Base-by-base conservation (phyloP, 148 eudicot genomes). In the Rhododendron kiyosumense region DNA sequence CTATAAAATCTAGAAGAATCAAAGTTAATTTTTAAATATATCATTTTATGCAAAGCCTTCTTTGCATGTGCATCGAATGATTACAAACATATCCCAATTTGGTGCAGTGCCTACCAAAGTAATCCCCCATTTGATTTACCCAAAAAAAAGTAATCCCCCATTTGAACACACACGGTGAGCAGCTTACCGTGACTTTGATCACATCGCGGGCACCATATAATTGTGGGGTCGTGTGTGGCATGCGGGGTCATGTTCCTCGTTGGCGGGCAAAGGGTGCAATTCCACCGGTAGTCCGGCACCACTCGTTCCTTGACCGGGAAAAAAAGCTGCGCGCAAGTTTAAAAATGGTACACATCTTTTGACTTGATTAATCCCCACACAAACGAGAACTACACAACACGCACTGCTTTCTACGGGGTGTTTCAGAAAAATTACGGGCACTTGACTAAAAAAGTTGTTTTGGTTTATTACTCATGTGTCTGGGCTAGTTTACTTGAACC, bases 401-500 rank as follows among this genome's bases (percentile, higher is more conserved):
- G 38, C 36, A 71, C 38, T 71, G 76, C 36, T 71, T 10, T 65
- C 73, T 14, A n/a, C n/a, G n/a, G n/a, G n/a, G n/a, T n/a, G 3
- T 12, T 13, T 69, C 75, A 1, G 75, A 30, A 6, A 69, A 3
- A 30, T n/a, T 8, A 63, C 2, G 30, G 14, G 28, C 10, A 0
- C 14, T 65, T 65, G 73, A 65, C 73, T 7, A 63, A 63, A 63
- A 63, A 7, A 4, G 69, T 28, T 24, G 10, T 52, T 52, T 52
- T 13, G 5, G 13, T 52, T 15, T 13, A 52, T 45, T 45, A 45
- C 48, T 45, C 6, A 5, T 0, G 6, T 38, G 6, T 38, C 6
- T 2, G 49, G 49, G 0, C 12, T 0, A 1, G 24, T 20, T 57
- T 18, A 3, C 1, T 0, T 0, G 4, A 20, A 57, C 0, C 7